Base-by-base conservation (phyloP, 1,139 yeast genomes). In the Scheffersomyces illinoinensis region DNA sequence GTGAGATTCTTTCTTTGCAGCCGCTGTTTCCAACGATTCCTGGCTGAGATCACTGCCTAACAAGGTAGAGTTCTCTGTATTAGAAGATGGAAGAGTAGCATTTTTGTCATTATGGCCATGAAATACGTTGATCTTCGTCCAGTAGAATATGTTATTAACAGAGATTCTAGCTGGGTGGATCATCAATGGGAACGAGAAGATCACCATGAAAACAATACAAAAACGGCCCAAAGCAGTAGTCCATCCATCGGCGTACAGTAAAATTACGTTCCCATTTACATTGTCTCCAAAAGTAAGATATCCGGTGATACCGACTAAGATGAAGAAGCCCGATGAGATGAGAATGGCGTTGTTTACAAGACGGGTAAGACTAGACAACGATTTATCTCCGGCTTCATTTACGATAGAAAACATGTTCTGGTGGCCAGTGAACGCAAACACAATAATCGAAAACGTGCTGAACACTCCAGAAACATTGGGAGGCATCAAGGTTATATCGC, bases 121-220 rank as follows among this genome's bases (percentile, higher is more conserved):
- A 18, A 20, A 21, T 26, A 52, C 8, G 50, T 54, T 43, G 20
- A 47, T 20, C 20, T 24, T 48, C 20, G 83, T 54, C 85, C 90
- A 88, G 67, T 83, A 84, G 57, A 83, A 74, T 63, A 93, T 85
- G 72, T 93, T 92, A 71, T 91, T 90, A 46, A 89, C 79, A 0
- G 98, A 91, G 39, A 91, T 88, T 59, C 99, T 80, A 54, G 97
- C 91, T 0, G 99, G 99, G 71, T 93, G 97, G 68, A 92, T 85
- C 89, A 93, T 90, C 65, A 95, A 81, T 20, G 99, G 99, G 76
- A 89, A 95, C 7, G 97, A 90, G 62, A 95, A 84, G 14, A 91
- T 76, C 51, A 96, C 96, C 89, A 95, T 87, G 52, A 90, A 77
- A 0, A 91, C 96, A 61, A 95, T 85, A 49, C 93, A 85, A 21